Evolutionary conservation across 768 basidiomycete genomes (phyloP), one percentile per base, ranked within the genome.

Genomic region (Lepiota venenata): DNA sequence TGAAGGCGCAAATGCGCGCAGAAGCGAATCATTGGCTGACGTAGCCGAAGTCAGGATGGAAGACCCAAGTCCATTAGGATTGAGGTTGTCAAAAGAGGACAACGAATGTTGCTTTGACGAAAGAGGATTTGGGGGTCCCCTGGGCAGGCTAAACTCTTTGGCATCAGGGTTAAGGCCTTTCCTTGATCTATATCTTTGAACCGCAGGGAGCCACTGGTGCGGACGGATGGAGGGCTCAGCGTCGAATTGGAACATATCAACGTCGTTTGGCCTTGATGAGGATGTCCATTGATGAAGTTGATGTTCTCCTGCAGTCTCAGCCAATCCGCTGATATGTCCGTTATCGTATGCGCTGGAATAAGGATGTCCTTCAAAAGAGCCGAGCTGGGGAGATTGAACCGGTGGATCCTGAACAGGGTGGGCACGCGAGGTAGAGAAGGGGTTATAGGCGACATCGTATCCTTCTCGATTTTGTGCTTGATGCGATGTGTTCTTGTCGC

Each of bases 1-100:
- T 58, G 91, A 93, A 29, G 91, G 91, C 35, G 89, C 91, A 67
- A 94, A 94, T 15, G 91, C 91, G 63, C 88, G 89, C 54, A 90
- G 74, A 9, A 83, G 69, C 27, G 78, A 79, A 43, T 69, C 74
- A 44, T 65, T 78, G 9, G 77, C 74, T 3, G 82, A 76, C 2
- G 76, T 64, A 0, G 74, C 60, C 1, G 72, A 65, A 3, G 75
- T 56, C 41, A 71, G 58, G 44, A 67, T 57, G 48, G 62, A 64
- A 14, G 70, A 58, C 39, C 71, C 72, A 11, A 80, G 69, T n/a
- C 84, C 82, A 40, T 76, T 83, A 15, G 85, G 84, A 61, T 85
- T 84, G 35, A 86, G 71, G 15, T 79, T 79, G 56, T 84, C 84
- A 60, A 76, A 84, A 44, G 60, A 36, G 41, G 56, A 45, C 56